Evolutionary conservation across 352 stramenopile species (phyloP).

Genomic region (Phytophthora sp.): DNA sequence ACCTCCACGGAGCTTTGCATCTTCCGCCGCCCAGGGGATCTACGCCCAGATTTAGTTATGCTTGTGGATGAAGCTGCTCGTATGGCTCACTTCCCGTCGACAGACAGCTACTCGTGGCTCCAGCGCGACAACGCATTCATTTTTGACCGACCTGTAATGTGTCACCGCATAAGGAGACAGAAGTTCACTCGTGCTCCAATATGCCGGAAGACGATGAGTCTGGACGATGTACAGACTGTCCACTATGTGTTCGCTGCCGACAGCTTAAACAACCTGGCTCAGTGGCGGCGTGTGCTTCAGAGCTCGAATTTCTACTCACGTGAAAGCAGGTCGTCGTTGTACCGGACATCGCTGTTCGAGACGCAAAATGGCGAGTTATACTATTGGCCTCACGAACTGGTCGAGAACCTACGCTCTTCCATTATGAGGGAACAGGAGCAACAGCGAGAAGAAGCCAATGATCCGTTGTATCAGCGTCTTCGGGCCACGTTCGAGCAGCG

Average conservation of each 20-base stretch:
- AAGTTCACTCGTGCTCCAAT: constrained; percentile 51
- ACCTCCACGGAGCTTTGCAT: constrained; percentile 64
- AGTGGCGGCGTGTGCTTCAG: constrained; percentile 46
- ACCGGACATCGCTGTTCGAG: constrained; percentile 24
- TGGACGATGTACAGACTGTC: constrained; percentile 39
- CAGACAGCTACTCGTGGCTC: constrained; percentile 43
- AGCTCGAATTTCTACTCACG: constrained; percentile 29
- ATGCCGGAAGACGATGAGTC: constrained; percentile 49
- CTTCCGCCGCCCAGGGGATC: constrained; percentile 38
- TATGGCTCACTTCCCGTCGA: constrained; percentile 31
- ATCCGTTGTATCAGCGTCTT: constrained; percentile 33
- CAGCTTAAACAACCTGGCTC: constrained; percentile 36
- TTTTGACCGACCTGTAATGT: constrained; percentile 50
- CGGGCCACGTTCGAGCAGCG: constrained; percentile 22
- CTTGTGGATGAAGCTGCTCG: constrained; percentile 41
- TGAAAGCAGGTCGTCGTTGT: constrained; percentile 15
- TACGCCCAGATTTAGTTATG: constrained; percentile 40
- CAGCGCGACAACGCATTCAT: constrained; percentile 48
- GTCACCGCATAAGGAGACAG: constrained; percentile 31
- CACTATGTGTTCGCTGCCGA: constrained; percentile 54
- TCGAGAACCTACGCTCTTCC: constrained; percentile 38
- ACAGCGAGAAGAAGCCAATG: constrained; percentile 27
- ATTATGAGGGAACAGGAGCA: constrained; percentile 33
- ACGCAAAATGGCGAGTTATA: constrained; percentile 42
- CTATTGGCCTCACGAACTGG: constrained; percentile 48